phyloP scores from a whole-genome alignment of 805 yeast genomes.

The Candida piceae region DNA sequence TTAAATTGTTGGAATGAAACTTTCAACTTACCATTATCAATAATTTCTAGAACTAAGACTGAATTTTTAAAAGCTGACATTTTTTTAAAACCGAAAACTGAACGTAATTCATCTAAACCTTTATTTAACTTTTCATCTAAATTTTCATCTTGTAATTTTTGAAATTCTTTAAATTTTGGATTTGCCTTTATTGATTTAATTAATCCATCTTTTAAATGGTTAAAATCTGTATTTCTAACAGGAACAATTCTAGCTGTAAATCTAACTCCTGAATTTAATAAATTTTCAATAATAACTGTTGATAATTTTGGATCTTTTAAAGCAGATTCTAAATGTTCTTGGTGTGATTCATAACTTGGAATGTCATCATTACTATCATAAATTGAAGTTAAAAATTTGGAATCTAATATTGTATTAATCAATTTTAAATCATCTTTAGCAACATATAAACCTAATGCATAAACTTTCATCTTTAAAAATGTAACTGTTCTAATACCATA shows the following conservation, averaged over 20 bases:
- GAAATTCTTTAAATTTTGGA: constrained; percentile 48
- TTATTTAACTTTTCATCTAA: constrained; percentile 25
- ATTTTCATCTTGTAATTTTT: constrained; percentile 38
- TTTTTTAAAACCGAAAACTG: constrained; percentile 50
- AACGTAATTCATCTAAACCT: constrained; percentile 66
- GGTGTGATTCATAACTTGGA: constrained; percentile 25
- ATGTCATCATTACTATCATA: constrained; percentile 15
- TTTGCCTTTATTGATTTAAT: constrained; percentile 72
- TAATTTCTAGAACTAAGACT: constrained; percentile 53
- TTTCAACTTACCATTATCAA: constrained; percentile 41
- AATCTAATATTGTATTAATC: constrained; percentile 37
- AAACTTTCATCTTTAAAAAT: constrained; percentile 75
- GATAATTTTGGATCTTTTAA: constrained; percentile 51
- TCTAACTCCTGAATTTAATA: constrained; percentile 56
- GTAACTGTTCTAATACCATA: constrained; percentile 82
- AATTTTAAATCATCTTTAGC: constrained; percentile 50
- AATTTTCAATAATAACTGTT: constrained; percentile 45
- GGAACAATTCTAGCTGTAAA: constrained; percentile 78
- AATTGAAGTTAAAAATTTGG: constrained; percentile 34
- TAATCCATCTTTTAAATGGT: constrained; percentile 85
- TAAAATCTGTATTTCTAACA: constrained; percentile 84
- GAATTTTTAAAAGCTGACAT: constrained; percentile 77
- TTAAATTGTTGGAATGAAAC: constrained; percentile 39
- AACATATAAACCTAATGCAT: constrained; percentile 79
- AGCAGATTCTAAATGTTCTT: constrained; percentile 36